phyloP scores from a whole-genome alignment of 1,284 basidiomycete genomes.

The Rhodofomes roseus region DNA sequence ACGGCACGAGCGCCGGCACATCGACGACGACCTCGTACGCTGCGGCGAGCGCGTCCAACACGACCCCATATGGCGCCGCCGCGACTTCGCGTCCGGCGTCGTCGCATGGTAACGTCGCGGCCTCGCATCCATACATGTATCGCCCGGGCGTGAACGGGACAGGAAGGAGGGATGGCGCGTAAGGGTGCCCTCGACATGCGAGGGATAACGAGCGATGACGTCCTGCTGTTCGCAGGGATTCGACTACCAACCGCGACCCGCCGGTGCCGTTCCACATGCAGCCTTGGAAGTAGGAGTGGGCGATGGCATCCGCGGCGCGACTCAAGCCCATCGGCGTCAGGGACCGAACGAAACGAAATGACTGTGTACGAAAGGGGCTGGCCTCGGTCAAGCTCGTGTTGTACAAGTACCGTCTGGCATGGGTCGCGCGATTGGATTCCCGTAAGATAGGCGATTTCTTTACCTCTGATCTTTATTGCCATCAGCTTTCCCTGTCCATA shows the following conservation, averaged over 20 bases:
- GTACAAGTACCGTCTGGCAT: slow-evolving; percentile 7
- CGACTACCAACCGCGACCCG: slow-evolving; percentile 6
- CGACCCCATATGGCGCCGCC: background rate
- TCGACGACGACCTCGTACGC: slow-evolving; percentile 1
- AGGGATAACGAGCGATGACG: slow-evolving; percentile 6
- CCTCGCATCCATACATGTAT: slow-evolving; percentile 43
- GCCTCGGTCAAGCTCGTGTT: background rate
- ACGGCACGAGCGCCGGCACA: slow-evolving; percentile 15
- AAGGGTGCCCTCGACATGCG: background rate
- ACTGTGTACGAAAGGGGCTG: background rate
- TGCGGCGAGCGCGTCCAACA: background rate
- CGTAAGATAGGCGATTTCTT: slow-evolving; percentile 5
- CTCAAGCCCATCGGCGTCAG: background rate
- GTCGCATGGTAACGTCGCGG: slow-evolving; percentile 26
- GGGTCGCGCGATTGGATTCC: slow-evolving; percentile 7
- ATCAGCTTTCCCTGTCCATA: slow-evolving; percentile 20
- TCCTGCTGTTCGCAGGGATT: slow-evolving; percentile 4
- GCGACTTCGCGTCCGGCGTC: slow-evolving; percentile 30
- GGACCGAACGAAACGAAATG: background rate
- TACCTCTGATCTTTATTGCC: slow-evolving; percentile 15
- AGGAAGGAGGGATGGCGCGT: slow-evolving; percentile 6
- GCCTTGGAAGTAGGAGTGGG: background rate
- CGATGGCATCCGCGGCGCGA: background rate
- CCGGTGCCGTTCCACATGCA: slow-evolving; percentile 8
- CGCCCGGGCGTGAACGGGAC: slow-evolving; percentile 33